Evolutionary conservation across 345 rosid genomes (phyloP).

Genomic region (Excoecaria cochinchinensis): DNA sequence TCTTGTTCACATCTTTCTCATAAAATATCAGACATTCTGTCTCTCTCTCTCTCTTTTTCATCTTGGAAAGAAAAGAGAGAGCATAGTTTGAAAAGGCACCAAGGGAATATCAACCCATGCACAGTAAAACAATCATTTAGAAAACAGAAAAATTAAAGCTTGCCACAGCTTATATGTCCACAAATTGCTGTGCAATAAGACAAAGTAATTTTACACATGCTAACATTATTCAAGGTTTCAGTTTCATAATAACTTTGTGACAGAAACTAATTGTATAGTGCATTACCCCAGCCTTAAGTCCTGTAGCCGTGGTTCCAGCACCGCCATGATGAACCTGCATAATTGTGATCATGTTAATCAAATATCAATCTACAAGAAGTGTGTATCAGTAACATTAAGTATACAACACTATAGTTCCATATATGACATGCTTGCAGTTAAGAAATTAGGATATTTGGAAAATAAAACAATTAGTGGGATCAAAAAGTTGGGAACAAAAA

Average conservation of each 20-base stretch:
- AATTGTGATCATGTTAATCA: slow-evolving; percentile 16
- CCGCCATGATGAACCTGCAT: slow-evolving; percentile 97
- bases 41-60: neutral
- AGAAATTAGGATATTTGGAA: neutral
- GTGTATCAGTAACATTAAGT: neutral
- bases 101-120: neutral
- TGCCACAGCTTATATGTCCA: neutral
- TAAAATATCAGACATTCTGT: neutral
- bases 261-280: neutral
- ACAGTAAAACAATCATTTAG: neutral
- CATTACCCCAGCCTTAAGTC: slow-evolving; percentile 90
- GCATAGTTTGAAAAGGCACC: neutral
- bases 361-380: slow-evolving; percentile 2
- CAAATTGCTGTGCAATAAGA: no score
- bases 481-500: neutral
- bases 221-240: neutral
- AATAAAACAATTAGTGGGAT: neutral
- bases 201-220: neutral
- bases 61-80: neutral
- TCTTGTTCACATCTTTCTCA: neutral
- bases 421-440: neutral
- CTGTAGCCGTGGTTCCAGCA: slow-evolving; percentile 98
- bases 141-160: neutral
- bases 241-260: neutral
- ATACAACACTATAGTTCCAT: neutral